These are phyloP conservation scores for Bipolaris bicolor DNA, from an alignment of 2,329 filamentous ascomycete species.

Conservation along the genomic window DNA sequence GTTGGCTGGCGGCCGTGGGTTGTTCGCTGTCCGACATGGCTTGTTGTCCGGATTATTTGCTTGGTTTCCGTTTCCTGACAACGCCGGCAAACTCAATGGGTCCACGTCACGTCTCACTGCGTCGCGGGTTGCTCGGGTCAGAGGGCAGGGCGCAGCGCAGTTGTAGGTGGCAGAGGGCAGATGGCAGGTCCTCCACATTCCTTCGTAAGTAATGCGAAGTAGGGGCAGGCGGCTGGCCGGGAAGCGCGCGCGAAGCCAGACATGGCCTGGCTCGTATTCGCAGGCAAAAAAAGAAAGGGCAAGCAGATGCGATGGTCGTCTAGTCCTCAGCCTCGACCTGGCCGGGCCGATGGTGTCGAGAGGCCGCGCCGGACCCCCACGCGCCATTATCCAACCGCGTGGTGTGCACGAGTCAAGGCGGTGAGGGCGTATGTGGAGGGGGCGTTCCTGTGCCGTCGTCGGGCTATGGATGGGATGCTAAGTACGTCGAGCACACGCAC, in stretches of 20 bases:
- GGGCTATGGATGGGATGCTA: too few species aligned
- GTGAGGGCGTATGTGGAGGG: background rate
- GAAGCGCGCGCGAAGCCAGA: background rate
- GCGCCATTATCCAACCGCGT: constrained; percentile 45
- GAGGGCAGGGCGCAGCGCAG: background rate
- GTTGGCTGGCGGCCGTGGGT: too few species aligned
- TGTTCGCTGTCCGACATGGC: constrained; percentile 2
- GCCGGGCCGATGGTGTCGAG: constrained; percentile 20
- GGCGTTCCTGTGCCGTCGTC: background rate
- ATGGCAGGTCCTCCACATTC: background rate
- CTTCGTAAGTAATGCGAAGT: background rate
- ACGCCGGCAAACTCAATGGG: constrained; percentile 1
- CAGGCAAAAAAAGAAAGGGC: background rate
- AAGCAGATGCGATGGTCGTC: constrained; percentile 7
- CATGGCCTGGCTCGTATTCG: background rate
- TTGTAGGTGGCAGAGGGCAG: background rate
- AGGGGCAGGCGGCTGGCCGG: background rate
- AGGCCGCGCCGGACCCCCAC: constrained; percentile 40
- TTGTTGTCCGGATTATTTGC: background rate
- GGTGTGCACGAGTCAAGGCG: constrained; percentile 13
- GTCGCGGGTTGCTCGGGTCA: constrained; percentile 1
- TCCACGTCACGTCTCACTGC: constrained; percentile 26
- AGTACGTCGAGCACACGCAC: too few species aligned
- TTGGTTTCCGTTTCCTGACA: constrained; percentile 6
- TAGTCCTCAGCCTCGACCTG: constrained; percentile 13